phyloP scores from a whole-genome alignment of 2,329 filamentous ascomycete genomes.

The Alternaria longipes region DNA sequence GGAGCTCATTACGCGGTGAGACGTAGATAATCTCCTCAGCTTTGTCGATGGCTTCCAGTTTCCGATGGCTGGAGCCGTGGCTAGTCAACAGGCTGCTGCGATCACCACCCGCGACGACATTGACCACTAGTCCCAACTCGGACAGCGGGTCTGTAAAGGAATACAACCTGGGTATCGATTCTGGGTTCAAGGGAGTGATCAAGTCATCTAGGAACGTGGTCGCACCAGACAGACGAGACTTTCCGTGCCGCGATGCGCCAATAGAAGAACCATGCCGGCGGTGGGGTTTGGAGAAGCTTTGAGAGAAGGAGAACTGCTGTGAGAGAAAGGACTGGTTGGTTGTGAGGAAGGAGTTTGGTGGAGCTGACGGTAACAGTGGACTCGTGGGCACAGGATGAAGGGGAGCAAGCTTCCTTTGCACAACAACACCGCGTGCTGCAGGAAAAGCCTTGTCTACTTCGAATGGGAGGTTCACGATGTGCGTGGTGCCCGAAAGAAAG shows the following conservation, averaged over 20 bases:
- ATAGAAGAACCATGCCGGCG: conserved; percentile 43
- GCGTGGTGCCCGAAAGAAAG: conserved; percentile 85
- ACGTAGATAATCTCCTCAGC: conserved; percentile 87
- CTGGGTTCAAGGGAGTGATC: conserved; percentile 38
- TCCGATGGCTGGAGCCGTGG: conserved; percentile 45
- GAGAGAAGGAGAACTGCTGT: conserved; percentile 64
- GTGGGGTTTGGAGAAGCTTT: conserved; percentile 47
- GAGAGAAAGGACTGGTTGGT: conserved; percentile 56
- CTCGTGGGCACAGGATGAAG: conserved; percentile 48
- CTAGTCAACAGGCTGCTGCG: conserved; percentile 41
- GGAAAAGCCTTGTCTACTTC: conserved; percentile 89
- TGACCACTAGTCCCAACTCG: conserved; percentile 83
- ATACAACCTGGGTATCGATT: conserved; percentile 77
- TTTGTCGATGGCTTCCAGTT: conserved; percentile 71
- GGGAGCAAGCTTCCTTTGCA: conserved; percentile 79
- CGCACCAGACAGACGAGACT: conserved; percentile 33
- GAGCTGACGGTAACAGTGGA: conserved; percentile 63
- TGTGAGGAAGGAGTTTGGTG: conserved; percentile 83
- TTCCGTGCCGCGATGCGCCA: conserved; percentile 32
- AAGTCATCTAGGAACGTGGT: conserved; percentile 45
- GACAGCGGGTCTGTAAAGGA: conserved; percentile 85
- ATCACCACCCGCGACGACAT: conserved; percentile 41
- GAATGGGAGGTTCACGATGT: conserved; percentile 93
- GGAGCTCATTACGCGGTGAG: conserved; percentile 69
- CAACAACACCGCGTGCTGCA: conserved; percentile 81